Evolutionary conservation across 2,329 filamentous ascomycete species (phyloP), one percentile per base, ranked within the genome.

Genomic region (Colletotrichum filicis): DNA sequence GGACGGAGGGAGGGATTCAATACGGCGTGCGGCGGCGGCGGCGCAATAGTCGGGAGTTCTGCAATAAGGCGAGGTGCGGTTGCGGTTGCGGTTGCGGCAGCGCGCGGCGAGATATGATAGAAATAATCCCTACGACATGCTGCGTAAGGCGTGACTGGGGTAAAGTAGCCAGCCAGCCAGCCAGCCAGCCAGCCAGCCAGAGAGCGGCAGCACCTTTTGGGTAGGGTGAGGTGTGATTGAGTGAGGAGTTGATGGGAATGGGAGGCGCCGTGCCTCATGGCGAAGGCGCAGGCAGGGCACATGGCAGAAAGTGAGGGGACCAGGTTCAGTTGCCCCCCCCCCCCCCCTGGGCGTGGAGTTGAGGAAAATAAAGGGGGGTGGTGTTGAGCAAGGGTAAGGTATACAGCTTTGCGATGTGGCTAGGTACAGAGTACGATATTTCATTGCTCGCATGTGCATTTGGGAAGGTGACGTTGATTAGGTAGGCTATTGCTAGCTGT

Each of bases 281-380:
- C 61, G 30, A 55, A 57, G 42, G 7, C 26, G 60, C 60, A 62
- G 60, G 60, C 60, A 58, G 30, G 66, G 30, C 37, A 63, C 69
- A 72, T 71, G 65, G 68, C 56, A 59, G 59, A 58, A 68, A 58
- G 58, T 68, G 55, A 64, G 53, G 62, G 37, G 35, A 46, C 57
- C 49, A 52, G 63, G 58, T 35, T 12, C 1, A 12, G 32, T 11
- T 28, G 61, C 35, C 42, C 35, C 35, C 35, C 5, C 35, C 35
- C 5, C 35, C 37, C 35, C 35, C 37, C 52, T 63, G 64, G 66
- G 32, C 61, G 67, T 28, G 59, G 60, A 58, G 24, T 42, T 42
- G 37, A 42, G 37, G 37, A 42, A 42, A 42, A 42, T 6, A 5
- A 58, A 63, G 57, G 61, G 42, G 53, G 32, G 16, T 19, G 35